Conservation (phyloP, 768 basidiomycete species). For the Termitomyces bulborhizus region DNA sequence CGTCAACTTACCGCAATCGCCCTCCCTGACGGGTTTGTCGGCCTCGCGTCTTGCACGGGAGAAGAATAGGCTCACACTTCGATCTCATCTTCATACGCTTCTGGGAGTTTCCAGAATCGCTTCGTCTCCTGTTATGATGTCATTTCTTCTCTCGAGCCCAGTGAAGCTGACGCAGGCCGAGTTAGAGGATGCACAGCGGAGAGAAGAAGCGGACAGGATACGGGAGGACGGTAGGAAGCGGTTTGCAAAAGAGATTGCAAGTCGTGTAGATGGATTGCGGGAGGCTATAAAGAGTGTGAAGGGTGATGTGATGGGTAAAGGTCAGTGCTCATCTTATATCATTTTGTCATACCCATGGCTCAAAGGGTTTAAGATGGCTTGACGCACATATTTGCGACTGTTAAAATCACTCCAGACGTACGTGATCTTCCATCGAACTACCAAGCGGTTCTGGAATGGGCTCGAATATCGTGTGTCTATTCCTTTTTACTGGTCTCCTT, state of each 20-base stretch:
- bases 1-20: slow-evolving; percentile 10
- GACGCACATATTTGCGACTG: slow-evolving; percentile 79
- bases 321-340: slow-evolving; percentile 26
- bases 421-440: slow-evolving; percentile 79
- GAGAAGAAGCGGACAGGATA: slow-evolving; percentile 85
- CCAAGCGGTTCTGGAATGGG: slow-evolving; percentile 92
- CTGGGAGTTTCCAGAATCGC: slow-evolving; percentile 68
- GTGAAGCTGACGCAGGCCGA: slow-evolving; percentile 67
- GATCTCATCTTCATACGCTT: slow-evolving; percentile 85
- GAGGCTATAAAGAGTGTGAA: slow-evolving; percentile 83
- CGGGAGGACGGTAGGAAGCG: slow-evolving; percentile 82
- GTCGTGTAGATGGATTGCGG: slow-evolving; percentile 79
- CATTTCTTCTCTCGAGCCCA: slow-evolving; percentile 78
- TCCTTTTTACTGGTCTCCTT: background rate
- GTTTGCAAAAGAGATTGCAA: slow-evolving; percentile 84
- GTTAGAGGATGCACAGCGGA: slow-evolving; percentile 63
- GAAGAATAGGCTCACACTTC: slow-evolving; percentile 91
- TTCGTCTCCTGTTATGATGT: slow-evolving; percentile 78
- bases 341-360: background rate
- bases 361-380: slow-evolving; percentile 60
- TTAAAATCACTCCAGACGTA: slow-evolving; percentile 75
- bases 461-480: slow-evolving; percentile 81
- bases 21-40: slow-evolving; percentile 17
- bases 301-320: slow-evolving; percentile 87
- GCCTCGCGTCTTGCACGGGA: slow-evolving; percentile 70